These are phyloP conservation scores for Microthlaspi erraticum DNA, from an alignment of 345 rosid species.

Conservation along the genomic window DNA sequence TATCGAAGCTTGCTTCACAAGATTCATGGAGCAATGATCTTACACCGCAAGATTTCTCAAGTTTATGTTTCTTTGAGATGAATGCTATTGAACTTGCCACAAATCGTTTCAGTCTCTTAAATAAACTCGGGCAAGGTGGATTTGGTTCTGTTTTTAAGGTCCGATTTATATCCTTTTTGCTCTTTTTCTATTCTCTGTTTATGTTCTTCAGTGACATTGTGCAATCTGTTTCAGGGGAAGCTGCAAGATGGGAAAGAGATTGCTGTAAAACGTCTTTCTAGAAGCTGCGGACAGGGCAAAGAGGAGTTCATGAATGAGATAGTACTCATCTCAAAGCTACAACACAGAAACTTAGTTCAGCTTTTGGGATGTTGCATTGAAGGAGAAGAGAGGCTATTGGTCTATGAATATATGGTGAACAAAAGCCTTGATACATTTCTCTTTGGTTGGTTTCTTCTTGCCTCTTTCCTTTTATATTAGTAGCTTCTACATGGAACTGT, in stretches of 20 bases:
- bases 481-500: background rate
- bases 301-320: no score
- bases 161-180: background rate
- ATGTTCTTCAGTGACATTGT: no score
- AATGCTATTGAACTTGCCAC: constrained; percentile 14
- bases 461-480: background rate
- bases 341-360: no score
- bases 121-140: constrained; percentile 43
- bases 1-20: constrained; percentile 1
- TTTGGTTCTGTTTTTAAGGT: constrained; percentile 44
- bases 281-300: no score
- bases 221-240: no score
- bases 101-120: constrained; percentile 21
- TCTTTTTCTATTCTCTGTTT: background rate
- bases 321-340: no score
- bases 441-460: constrained; percentile 37
- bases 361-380: no score
- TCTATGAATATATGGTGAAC: no score
- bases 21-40: background rate
- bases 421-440: no score
- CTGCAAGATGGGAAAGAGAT: no score
- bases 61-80: background rate
- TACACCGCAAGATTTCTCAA: background rate
- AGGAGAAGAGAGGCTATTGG: no score
- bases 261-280: no score